phyloP scores from a whole-genome alignment of 768 basidiomycete genomes.

The Auricularia heimuer region DNA sequence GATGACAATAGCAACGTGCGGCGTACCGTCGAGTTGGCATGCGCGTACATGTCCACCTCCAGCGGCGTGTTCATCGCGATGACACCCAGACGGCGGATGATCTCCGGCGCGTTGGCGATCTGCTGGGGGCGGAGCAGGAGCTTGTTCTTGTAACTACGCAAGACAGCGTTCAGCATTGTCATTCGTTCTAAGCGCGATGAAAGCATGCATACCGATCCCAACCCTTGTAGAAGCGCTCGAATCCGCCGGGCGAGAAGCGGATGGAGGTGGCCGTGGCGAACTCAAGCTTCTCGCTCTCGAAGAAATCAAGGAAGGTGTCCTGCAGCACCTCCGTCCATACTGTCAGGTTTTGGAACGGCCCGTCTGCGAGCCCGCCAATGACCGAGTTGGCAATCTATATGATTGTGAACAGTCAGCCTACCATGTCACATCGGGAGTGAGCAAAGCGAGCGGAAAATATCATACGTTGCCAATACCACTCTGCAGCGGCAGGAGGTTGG shows the following conservation, averaged over 20 bases:
- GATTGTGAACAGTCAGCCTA: no score
- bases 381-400: conserved; percentile 15
- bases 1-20: no score
- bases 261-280: conserved; percentile 28
- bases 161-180: no score
- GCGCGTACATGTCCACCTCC: conserved; percentile 19
- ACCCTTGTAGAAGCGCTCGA: conserved; percentile 6
- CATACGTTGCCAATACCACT: conserved; percentile 18
- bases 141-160: not conserved
- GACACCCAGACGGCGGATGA: conserved; percentile 20
- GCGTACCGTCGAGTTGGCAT: conserved; percentile 17
- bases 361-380: conserved; percentile 14
- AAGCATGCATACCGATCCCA: not conserved
- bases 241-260: conserved; percentile 18
- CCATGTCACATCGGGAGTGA: not conserved
- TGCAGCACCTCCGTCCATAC: conserved; percentile 20
- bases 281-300: conserved; percentile 24
- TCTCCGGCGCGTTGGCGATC: conserved; percentile 11
- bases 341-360: conserved; percentile 14
- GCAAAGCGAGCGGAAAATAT: not conserved
- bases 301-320: conserved; percentile 17
- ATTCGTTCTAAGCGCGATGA: no score
- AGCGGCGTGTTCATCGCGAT: conserved; percentile 19
- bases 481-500: conserved; percentile 17
- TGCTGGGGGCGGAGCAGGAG: not conserved